Evolutionary conservation across 108 stramenopile species (phyloP).

Genomic region (Epithemia pelagica): DNA sequence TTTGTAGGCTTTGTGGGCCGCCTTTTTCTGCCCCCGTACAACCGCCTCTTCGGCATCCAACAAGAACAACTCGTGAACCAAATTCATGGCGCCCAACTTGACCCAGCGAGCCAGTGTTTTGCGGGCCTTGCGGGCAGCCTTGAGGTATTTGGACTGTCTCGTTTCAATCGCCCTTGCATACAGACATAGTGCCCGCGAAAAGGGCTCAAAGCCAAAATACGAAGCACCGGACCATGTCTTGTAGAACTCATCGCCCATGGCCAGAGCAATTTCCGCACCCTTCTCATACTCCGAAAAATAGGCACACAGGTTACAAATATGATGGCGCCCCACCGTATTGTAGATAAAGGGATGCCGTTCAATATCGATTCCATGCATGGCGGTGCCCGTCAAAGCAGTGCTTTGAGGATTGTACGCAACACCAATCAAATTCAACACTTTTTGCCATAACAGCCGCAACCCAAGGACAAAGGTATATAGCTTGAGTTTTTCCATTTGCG

Average conservation of each 20-base stretch:
- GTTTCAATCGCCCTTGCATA: constrained; percentile 7
- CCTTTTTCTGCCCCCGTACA: neutral
- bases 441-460: constrained; percentile 3
- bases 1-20: neutral
- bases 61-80: constrained; percentile 10
- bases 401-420: constrained; percentile 2
- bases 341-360: constrained; percentile 5
- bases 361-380: neutral
- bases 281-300: constrained; percentile 7
- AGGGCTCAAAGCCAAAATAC: constrained; percentile 8
- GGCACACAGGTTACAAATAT: constrained; percentile 6
- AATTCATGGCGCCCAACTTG: constrained; percentile 5
- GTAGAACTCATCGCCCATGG: constrained; percentile 5
- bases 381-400: constrained; percentile 1
- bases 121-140: neutral
- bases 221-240: constrained; percentile 1
- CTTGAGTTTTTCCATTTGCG: constrained; percentile 11
- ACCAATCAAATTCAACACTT: constrained; percentile 20
- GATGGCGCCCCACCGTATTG: constrained; percentile 2
- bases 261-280: neutral
- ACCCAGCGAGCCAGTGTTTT: neutral
- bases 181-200: constrained; percentile 1
- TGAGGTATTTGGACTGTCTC: neutral
- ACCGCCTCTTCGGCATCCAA: constrained; percentile 14
- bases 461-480: neutral